Percentiles rank a stretch among this genome's conserved stretches.
phyloP scores from a whole-genome alignment of 2,329 filamentous ascomycete species.

The Penicillium sp. region DNA sequence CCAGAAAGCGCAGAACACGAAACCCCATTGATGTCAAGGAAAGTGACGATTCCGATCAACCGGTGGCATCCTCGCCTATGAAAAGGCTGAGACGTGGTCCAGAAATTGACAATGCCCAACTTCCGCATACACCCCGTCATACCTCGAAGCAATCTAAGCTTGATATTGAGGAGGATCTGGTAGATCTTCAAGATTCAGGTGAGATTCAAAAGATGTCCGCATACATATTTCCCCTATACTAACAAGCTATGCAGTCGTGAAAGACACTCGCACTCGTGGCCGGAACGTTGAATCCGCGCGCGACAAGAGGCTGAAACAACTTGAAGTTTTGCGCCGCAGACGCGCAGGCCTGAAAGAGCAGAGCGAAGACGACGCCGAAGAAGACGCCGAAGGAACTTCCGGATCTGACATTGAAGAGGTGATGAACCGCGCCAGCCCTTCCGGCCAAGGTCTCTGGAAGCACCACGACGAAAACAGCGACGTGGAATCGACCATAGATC shows the following conservation, averaged over 20 bases:
- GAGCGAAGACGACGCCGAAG: conserved; percentile 11
- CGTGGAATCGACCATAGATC: conserved; percentile 27
- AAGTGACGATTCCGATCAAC: neutral
- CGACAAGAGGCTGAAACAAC: conserved; percentile 40
- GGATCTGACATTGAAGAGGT: conserved; percentile 18
- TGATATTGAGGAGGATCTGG: conserved; percentile 49
- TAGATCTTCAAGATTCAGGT: conserved; percentile 48
- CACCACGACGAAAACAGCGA: conserved; percentile 31
- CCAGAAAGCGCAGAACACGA: conserved; percentile 1
- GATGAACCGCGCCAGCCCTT: conserved; percentile 6
- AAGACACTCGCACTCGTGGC: conserved; percentile 44
- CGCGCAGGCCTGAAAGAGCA: conserved; percentile 43
- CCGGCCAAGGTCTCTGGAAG: conserved; percentile 5
- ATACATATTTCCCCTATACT: neutral
- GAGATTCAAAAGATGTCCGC: neutral
- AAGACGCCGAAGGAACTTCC: conserved; percentile 8
- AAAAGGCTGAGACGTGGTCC: conserved; percentile 25
- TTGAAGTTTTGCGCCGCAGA: conserved; percentile 46
- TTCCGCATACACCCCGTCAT: conserved; percentile 27
- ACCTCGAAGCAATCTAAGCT: conserved; percentile 35
- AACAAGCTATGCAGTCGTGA: conserved; percentile 30
- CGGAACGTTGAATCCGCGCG: conserved; percentile 40
- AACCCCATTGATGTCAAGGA: neutral
- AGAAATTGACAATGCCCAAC: conserved; percentile 19
- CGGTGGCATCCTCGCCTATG: conserved; percentile 21